Evolutionary conservation across 805 yeast species (phyloP).

Genomic region (Saccharomycopsis capsularis): DNA sequence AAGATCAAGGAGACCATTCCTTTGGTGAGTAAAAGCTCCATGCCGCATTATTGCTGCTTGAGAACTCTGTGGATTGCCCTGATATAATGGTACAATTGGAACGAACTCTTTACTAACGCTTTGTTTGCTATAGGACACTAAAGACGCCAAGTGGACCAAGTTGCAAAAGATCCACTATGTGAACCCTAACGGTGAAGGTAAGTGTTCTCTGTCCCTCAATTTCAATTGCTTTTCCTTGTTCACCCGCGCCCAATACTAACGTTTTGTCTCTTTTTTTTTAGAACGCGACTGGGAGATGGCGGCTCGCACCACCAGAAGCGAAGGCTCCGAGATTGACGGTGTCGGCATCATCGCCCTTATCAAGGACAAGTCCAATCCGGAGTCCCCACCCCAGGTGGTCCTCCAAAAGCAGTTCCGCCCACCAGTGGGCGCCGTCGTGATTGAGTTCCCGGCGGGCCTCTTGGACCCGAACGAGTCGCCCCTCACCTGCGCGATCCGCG

Average conservation of each 20-base stretch:
- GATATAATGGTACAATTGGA: not conserved
- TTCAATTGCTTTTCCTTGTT: too few relatives aligned
- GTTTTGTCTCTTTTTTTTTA: not conserved
- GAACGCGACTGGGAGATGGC: conserved; percentile 88
- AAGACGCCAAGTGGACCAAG: conserved; percentile 55
- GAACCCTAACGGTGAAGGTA: conserved; percentile 59
- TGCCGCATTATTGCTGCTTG: not conserved
- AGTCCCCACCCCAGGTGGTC: conserved; percentile 38
- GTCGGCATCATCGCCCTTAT: conserved; percentile 82
- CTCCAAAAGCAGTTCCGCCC: conserved; percentile 91
- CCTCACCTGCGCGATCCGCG: conserved; percentile 79
- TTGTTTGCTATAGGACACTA: conserved; percentile 5
- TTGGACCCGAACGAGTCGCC: conserved; percentile 77
- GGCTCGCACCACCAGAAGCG: conserved; percentile 65
- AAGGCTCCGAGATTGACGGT: conserved; percentile 66
- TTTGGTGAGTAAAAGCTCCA: not conserved
- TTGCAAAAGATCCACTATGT: conserved; percentile 57
- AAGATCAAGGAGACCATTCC: conserved; percentile 7
- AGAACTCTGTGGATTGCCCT: not conserved
- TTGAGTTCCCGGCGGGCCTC: conserved; percentile 94
- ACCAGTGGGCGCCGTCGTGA: conserved; percentile 80
- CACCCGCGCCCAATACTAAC: not conserved
- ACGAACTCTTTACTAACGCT: not conserved
- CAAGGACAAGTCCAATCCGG: conserved; percentile 25
- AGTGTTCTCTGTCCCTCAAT: too few relatives aligned